Conservation (phyloP, 192 early-diverging fungal genomes). For the Backusella tuberculispora region DNA sequence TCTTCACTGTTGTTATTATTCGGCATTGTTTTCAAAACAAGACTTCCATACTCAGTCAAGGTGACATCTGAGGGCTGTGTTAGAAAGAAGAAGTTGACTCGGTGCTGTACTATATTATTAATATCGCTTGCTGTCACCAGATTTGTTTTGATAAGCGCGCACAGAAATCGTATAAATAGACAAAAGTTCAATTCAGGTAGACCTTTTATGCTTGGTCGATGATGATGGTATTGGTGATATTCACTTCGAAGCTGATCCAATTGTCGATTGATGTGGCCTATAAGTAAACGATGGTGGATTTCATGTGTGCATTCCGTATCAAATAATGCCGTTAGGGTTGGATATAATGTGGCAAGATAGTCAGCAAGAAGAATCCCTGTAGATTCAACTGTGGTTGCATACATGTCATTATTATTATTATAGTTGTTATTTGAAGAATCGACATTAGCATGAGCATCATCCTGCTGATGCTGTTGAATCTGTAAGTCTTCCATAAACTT, state of each 20-base stretch:
- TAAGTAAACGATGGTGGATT: not conserved
- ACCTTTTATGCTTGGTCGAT: not conserved
- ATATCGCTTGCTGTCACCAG: conserved; percentile 1
- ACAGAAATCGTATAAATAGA: conserved; percentile 11
- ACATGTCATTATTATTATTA: not conserved
- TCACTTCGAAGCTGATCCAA: not conserved
- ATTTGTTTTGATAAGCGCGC: conserved; percentile 19
- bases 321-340: conserved; percentile 11
- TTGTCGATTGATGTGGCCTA: conserved; percentile 16
- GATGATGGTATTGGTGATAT: not conserved
- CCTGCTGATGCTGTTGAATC: not conserved
- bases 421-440: not conserved
- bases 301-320: not conserved
- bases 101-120: not conserved
- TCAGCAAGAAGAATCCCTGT: not conserved
- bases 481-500: not conserved
- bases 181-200: not conserved
- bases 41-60: not conserved
- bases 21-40: not conserved
- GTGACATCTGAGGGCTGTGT: conserved; percentile 2
- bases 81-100: not conserved
- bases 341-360: not conserved
- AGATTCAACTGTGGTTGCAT: not conserved
- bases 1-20: not conserved
- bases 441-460: not conserved